A percentile compares a stretch with the other conserved stretches of the same genome.
phyloP scores from a whole-genome alignment of 179 eudicot species.

The Patellifolia procumbens region DNA sequence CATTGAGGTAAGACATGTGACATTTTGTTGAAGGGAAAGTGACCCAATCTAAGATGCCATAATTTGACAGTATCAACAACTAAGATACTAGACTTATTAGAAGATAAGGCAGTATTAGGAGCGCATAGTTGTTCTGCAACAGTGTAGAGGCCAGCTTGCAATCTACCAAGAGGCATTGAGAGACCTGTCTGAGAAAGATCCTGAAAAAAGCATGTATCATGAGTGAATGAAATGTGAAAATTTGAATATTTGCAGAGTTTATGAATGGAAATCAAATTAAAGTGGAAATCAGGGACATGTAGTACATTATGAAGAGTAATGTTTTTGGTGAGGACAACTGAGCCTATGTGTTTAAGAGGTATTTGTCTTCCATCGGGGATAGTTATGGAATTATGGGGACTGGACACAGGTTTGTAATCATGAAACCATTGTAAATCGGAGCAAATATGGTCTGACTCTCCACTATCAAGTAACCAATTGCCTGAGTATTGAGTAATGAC shows the following conservation, averaged over 20 bases:
- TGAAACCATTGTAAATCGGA: neutral
- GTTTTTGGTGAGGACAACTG: neutral
- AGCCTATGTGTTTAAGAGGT: neutral
- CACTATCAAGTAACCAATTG: neutral
- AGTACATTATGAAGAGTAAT: neutral
- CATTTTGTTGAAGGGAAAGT: too few relatives aligned
- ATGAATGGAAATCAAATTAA: neutral
- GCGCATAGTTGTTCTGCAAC: too few relatives aligned
- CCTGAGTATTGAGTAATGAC: neutral
- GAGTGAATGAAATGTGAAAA: neutral
- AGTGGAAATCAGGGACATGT: neutral
- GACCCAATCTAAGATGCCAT: too few relatives aligned
- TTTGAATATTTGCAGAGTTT: neutral
- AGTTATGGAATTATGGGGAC: too few relatives aligned
- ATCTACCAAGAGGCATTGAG: neutral
- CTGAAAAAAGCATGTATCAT: neutral
- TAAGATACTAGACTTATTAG: too few relatives aligned
- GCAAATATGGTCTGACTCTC: neutral
- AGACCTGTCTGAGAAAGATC: neutral
- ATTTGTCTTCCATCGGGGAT: neutral
- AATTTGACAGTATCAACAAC: too few relatives aligned
- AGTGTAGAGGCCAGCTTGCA: neutral
- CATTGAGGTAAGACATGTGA: too few relatives aligned
- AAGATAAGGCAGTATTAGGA: too few relatives aligned
- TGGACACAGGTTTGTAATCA: too few relatives aligned